Evolutionary conservation across 768 basidiomycete genomes (phyloP).

Genomic region (Xerocomellus intermedius): DNA sequence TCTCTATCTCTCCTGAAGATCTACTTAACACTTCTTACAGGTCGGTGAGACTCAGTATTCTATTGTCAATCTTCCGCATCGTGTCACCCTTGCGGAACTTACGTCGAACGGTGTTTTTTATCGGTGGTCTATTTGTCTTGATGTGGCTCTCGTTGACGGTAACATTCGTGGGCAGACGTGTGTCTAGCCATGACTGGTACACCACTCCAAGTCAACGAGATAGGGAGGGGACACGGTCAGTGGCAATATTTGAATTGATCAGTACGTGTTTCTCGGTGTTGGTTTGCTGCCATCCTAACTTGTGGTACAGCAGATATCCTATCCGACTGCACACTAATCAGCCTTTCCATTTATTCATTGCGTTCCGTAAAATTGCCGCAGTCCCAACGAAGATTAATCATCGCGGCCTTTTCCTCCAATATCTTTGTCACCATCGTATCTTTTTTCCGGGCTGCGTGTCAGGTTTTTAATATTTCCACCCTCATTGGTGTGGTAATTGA

Average conservation of each 20-base stretch:
- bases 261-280: slow-evolving; percentile 1
- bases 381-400: slow-evolving; percentile 6
- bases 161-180: slow-evolving; percentile 1
- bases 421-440: slow-evolving; percentile 6
- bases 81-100: slow-evolving; percentile 5
- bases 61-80: slow-evolving; percentile 15
- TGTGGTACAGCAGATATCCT: slow-evolving; percentile 19
- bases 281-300: not conserved
- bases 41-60: slow-evolving; percentile 13
- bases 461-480: not conserved
- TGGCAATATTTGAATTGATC: slow-evolving; percentile 16
- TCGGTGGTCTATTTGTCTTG: slow-evolving; percentile 10
- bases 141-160: slow-evolving; percentile 8
- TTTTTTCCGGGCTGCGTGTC: slow-evolving; percentile 7
- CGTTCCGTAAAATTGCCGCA: slow-evolving; percentile 3
- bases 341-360: slow-evolving; percentile 6
- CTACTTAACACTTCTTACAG: slow-evolving; percentile 1
- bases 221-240: not conserved
- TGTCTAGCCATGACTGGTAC: not conserved
- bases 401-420: slow-evolving; percentile 4
- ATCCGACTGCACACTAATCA: slow-evolving; percentile 13
- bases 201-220: not conserved
- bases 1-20: not conserved
- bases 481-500: slow-evolving; percentile 11
- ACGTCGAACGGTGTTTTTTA: slow-evolving; percentile 3